Evolutionary conservation across 148 eudicot genomes (phyloP).

Genomic region (Cornus controversa): DNA sequence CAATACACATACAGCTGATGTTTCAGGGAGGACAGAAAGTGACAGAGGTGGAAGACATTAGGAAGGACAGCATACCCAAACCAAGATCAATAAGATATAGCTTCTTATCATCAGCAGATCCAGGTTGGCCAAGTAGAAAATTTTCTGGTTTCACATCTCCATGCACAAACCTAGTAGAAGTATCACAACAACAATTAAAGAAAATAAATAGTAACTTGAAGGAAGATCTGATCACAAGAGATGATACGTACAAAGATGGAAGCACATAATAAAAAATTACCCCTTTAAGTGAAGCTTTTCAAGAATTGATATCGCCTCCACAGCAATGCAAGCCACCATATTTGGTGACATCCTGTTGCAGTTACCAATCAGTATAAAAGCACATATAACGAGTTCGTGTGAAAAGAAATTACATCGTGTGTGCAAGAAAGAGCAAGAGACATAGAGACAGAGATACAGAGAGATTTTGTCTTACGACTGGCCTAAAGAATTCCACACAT

Average conservation of each 20-base stretch:
- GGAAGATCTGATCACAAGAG: not conserved
- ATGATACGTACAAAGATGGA: not conserved
- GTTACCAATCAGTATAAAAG: constrained; percentile 8
- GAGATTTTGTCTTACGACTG: constrained; percentile 64
- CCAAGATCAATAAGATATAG: constrained; percentile 95
- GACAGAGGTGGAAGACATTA: not conserved
- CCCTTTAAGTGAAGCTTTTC: constrained; percentile 92
- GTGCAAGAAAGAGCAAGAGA: not conserved
- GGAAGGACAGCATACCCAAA: constrained; percentile 55
- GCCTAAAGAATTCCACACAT: constrained; percentile 90
- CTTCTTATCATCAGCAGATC: constrained; percentile 82
- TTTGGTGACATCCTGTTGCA: constrained; percentile 81
- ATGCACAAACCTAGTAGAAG: constrained; percentile 70
- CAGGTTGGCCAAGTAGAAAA: constrained; percentile 87
- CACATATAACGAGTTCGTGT: not conserved
- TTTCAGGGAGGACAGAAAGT: not conserved
- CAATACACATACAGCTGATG: not conserved
- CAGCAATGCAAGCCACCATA: constrained; percentile 95
- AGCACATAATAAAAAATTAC: constrained; percentile 31
- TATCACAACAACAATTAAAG: not conserved
- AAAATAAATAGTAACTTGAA: not conserved
- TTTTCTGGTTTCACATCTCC: constrained; percentile 98
- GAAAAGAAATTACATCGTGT: not conserved
- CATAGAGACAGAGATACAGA: not conserved
- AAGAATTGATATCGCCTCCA: constrained; percentile 89